A percentile compares a stretch with the other conserved stretches of the same genome.
Conservation (phyloP, 345 rosid species). For the Euphorbia lathyris region DNA sequence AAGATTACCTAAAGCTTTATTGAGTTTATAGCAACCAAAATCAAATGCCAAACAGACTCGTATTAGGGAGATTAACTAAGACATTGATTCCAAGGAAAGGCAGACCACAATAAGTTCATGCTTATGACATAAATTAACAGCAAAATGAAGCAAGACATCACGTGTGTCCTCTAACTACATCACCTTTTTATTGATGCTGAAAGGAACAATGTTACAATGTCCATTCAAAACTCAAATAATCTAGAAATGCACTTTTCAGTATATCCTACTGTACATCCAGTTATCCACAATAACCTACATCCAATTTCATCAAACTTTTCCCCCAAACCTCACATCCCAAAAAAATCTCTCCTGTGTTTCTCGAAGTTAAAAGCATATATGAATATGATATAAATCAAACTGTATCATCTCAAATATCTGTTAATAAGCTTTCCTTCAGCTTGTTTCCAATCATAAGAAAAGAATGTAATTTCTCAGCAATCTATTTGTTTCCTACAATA, state of each 20-base stretch:
- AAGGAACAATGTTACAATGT: not conserved
- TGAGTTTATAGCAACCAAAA: not conserved
- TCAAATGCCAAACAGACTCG: not conserved
- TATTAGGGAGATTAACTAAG: not conserved
- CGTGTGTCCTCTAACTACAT: not conserved
- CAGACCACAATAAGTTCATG: not conserved
- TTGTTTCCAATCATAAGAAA: not conserved
- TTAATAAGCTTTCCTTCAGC: not conserved
- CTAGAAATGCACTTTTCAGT: not conserved
- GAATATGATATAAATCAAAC: not conserved
- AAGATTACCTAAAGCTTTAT: slow-evolving; percentile 3
- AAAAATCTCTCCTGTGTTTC: not conserved
- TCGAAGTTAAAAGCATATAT: not conserved
- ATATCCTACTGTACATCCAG: not conserved
- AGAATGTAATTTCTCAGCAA: not conserved
- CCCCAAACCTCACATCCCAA: not conserved
- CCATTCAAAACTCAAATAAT: not conserved
- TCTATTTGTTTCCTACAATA: slow-evolving; percentile 2
- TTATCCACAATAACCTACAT: not conserved
- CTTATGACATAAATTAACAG: not conserved
- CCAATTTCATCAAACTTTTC: not conserved
- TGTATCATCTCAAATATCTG: not conserved
- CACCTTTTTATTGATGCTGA: not conserved
- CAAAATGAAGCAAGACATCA: slow-evolving; percentile 1
- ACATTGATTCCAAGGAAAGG: not conserved